Evolutionary conservation across 1,284 basidiomycete genomes (phyloP).

Genomic region (Moniliophthora roreri): DNA sequence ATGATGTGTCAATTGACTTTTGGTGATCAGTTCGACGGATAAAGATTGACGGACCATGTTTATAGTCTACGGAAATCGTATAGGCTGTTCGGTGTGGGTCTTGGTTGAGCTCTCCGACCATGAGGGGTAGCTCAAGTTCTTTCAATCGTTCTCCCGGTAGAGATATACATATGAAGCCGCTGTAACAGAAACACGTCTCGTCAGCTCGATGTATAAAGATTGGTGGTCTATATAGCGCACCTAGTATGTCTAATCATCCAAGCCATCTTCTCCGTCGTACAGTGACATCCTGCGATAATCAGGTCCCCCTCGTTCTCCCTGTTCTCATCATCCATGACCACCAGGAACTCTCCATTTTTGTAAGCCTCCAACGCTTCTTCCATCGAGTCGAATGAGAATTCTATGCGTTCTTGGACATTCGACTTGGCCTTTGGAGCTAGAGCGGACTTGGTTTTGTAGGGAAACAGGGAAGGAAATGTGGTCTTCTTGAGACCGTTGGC

Average conservation of each 20-base stretch:
- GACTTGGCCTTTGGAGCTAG: not conserved
- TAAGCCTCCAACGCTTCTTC: slow-evolving; percentile 83
- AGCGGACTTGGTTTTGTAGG: not conserved
- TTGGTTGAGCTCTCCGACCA: slow-evolving; percentile 85
- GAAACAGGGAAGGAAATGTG: slow-evolving; percentile 1
- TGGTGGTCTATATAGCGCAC: slow-evolving; percentile 42
- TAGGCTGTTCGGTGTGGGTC: slow-evolving; percentile 95
- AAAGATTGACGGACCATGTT: slow-evolving; percentile 56
- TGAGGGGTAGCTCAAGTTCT: slow-evolving; percentile 89
- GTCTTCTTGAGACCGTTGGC: slow-evolving; percentile 4
- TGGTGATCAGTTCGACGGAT: not conserved
- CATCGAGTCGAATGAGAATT: slow-evolving; percentile 67
- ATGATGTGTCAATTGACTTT: slow-evolving; percentile 2
- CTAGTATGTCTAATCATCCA: slow-evolving; percentile 98
- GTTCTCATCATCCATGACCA: slow-evolving; percentile 94
- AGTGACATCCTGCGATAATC: slow-evolving; percentile 79
- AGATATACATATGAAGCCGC: slow-evolving; percentile 94
- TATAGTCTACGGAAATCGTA: slow-evolving; percentile 96
- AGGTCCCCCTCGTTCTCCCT: slow-evolving; percentile 96
- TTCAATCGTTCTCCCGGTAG: slow-evolving; percentile 77
- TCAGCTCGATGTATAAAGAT: slow-evolving; percentile 6
- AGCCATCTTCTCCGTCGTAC: slow-evolving; percentile 96
- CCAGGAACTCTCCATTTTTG: slow-evolving; percentile 82
- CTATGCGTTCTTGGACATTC: slow-evolving; percentile 22
- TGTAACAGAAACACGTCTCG: slow-evolving; percentile 33